Percentiles rank a stretch among this genome's conserved stretches.
Evolutionary conservation across 2,329 filamentous ascomycete species (phyloP).

Genomic region (Cytospora leucostoma): DNA sequence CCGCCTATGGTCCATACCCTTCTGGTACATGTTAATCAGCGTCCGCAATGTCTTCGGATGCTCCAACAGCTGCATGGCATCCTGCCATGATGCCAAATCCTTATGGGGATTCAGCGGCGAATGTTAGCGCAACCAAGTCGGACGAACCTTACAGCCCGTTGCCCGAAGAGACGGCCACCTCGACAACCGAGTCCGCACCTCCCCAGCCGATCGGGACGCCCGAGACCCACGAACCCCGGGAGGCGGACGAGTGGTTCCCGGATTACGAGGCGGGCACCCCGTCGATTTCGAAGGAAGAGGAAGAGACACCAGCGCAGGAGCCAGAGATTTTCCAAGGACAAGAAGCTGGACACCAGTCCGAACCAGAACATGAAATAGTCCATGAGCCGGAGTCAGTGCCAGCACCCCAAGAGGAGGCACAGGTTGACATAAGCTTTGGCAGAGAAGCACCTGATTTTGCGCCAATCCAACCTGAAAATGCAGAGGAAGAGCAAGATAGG

Average conservation of each 20-base stretch:
- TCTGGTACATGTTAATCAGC: constrained; percentile 18
- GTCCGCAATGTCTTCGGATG: constrained; percentile 46
- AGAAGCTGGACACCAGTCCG: neutral
- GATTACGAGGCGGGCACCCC: constrained; percentile 35
- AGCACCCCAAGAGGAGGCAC: constrained; percentile 11
- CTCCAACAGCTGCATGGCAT: constrained; percentile 50
- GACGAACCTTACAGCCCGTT: constrained; percentile 11
- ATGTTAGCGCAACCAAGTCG: constrained; percentile 16
- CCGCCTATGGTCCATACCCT: constrained; percentile 27
- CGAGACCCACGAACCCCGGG: constrained; percentile 26
- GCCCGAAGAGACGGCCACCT: neutral
- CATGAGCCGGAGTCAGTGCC: constrained; percentile 6
- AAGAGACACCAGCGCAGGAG: constrained; percentile 14
- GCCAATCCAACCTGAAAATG: constrained; percentile 22
- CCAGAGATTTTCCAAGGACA: neutral
- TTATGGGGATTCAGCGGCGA: constrained; percentile 27
- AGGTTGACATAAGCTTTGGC: neutral
- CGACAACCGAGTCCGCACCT: neutral
- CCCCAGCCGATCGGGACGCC: constrained; percentile 7
- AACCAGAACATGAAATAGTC: neutral
- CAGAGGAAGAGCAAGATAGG: constrained; percentile 18
- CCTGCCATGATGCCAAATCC: constrained; percentile 54
- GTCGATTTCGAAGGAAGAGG: constrained; percentile 28
- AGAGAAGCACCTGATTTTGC: constrained; percentile 2
- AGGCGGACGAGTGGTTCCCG: constrained; percentile 36